A percentile compares a stretch with the other conserved stretches of the same genome.
Conservation (phyloP, 768 basidiomycete genomes). For the Podaxis sp. region DNA sequence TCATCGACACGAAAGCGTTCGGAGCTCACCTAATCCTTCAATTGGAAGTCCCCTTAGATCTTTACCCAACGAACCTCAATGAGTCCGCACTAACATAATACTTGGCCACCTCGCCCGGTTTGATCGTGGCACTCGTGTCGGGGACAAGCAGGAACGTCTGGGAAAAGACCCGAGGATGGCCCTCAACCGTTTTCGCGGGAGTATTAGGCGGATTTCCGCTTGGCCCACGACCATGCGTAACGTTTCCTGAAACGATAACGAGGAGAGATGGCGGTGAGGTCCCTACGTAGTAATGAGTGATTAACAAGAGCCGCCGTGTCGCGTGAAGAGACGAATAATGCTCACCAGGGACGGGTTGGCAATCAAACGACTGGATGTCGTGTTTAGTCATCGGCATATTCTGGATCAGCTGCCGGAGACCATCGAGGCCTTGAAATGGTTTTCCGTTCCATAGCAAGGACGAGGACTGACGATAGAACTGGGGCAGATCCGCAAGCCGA, state of each 20-base stretch:
- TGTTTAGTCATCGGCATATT: constrained; percentile 81
- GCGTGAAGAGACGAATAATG: neutral
- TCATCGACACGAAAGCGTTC: neutral
- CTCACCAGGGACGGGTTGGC: constrained; percentile 83
- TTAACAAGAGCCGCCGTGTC: neutral
- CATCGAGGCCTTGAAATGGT: constrained; percentile 70
- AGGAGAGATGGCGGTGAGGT: constrained; percentile 77
- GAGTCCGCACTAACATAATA: constrained; percentile 81
- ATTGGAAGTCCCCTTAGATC: constrained; percentile 2
- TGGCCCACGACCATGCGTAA: constrained; percentile 64
- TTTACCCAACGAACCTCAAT: constrained; percentile 77
- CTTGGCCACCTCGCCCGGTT: constrained; percentile 73
- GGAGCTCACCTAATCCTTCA: neutral
- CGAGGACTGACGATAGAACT: constrained; percentile 77
- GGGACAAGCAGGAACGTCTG: constrained; percentile 87
- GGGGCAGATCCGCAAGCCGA: constrained; percentile 73
- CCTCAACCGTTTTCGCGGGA: constrained; percentile 57
- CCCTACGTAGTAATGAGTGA: constrained; percentile 40
- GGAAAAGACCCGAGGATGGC: constrained; percentile 81
- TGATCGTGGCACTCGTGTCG: constrained; percentile 62
- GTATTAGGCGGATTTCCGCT: constrained; percentile 54
- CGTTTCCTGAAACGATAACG: constrained; percentile 77
- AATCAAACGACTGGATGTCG: constrained; percentile 86
- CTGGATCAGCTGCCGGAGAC: constrained; percentile 61
- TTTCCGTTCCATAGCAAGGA: constrained; percentile 86